A percentile compares a stretch with the other conserved stretches of the same genome.
These are phyloP conservation scores for Ceratobasidium sp. DNA, from an alignment of 1,284 basidiomycete genomes.

Conservation along the genomic window DNA sequence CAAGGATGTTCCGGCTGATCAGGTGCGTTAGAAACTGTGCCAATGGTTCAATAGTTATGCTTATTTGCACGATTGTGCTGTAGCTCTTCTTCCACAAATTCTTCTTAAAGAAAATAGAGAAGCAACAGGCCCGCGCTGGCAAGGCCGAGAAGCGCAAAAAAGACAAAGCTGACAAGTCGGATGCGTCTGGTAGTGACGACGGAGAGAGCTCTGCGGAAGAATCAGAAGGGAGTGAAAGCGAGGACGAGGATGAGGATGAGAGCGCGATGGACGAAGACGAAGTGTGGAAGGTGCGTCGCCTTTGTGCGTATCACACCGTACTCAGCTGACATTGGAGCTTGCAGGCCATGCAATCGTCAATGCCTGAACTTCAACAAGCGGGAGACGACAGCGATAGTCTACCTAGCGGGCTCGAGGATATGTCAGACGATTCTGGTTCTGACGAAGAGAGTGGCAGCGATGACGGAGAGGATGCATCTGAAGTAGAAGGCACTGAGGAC, in stretches of 20 bases:
- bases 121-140: slow-evolving; percentile 61
- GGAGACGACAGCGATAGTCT: slow-evolving; percentile 52
- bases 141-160: slow-evolving; percentile 62
- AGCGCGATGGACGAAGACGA: slow-evolving; percentile 53
- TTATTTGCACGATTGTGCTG: slow-evolving; percentile 59
- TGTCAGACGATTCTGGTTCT: slow-evolving; percentile 44
- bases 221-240: slow-evolving; percentile 43
- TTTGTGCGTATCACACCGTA: neutral
- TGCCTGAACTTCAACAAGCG: slow-evolving; percentile 49
- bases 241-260: slow-evolving; percentile 57
- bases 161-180: slow-evolving; percentile 49
- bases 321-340: neutral
- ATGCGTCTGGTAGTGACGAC: slow-evolving; percentile 14
- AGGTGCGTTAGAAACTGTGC: slow-evolving; percentile 61
- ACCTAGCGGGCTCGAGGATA: slow-evolving; percentile 44
- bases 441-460: slow-evolving; percentile 46
- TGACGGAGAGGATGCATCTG: slow-evolving; percentile 60
- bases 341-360: slow-evolving; percentile 38
- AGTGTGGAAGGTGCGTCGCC: slow-evolving; percentile 40
- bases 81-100: slow-evolving; percentile 67
- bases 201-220: neutral
- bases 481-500: slow-evolving; percentile 55
- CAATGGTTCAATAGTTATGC: slow-evolving; percentile 13
- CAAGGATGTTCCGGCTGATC: slow-evolving; percentile 87
- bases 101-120: slow-evolving; percentile 62